A percentile compares a stretch with the other conserved stretches of the same genome.
phyloP scores from a whole-genome alignment of 2,329 filamentous ascomycete species.

The Ustilaginoidea virens region DNA sequence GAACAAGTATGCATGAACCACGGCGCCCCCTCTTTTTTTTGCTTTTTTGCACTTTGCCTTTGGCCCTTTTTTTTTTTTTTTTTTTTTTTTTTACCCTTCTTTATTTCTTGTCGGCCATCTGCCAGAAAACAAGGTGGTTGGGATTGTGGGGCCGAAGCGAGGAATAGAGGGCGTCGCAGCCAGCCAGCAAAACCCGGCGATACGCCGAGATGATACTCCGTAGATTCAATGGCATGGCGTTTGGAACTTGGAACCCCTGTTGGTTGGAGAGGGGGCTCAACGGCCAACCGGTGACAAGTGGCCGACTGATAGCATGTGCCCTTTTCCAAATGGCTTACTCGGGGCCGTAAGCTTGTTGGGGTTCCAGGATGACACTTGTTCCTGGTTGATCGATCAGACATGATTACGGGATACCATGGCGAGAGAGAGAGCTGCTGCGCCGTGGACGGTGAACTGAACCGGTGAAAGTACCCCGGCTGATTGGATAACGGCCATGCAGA shows the following conservation, averaged over 20 bases:
- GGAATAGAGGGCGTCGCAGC: too few species aligned
- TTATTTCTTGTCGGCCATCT: constrained; percentile 3
- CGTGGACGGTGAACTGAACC: constrained; percentile 11
- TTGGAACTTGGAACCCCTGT: too few species aligned
- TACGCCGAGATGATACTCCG: too few species aligned
- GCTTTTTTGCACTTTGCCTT: too few species aligned
- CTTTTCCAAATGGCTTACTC: constrained; percentile 7
- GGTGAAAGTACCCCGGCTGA: constrained; percentile 10
- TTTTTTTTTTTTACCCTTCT: too few species aligned
- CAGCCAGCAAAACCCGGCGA: too few species aligned
- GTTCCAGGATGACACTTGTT: constrained; percentile 1
- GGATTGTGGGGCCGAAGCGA: constrained; percentile 3
- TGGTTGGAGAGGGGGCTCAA: constrained; percentile 3
- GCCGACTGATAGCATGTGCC: constrained; percentile 5
- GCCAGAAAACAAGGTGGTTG: constrained; percentile 2
- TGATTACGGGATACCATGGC: too few species aligned
- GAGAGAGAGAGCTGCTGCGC: constrained; percentile 3
- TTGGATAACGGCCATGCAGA: constrained; percentile 6
- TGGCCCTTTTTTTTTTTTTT: too few species aligned
- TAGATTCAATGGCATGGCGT: too few species aligned
- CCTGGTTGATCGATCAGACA: constrained; percentile 1
- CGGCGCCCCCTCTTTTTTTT: too few species aligned
- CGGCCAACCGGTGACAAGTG: constrained; percentile 3
- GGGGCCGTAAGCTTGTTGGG: constrained; percentile 3
- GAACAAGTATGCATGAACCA: constrained; percentile 6